Evolutionary conservation across 2,329 filamentous ascomycete genomes (phyloP), one percentile per base, ranked within the genome.

Genomic region (Anthostomella pinea): DNA sequence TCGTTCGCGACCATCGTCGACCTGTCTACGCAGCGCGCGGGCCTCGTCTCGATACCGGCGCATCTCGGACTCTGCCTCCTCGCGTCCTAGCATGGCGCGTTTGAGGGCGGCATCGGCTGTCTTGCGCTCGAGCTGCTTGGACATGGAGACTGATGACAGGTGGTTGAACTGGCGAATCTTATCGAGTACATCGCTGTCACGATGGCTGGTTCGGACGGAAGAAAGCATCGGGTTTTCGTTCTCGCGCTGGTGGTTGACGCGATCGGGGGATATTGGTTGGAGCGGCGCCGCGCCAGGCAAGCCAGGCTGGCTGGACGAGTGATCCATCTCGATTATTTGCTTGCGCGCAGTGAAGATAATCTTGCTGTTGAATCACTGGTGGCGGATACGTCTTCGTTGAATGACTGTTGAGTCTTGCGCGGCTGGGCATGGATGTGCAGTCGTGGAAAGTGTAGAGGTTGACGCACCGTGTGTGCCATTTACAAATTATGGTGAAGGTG

Each of bases 61-160:
- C 65, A 81, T 72, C 52, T 87, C 82, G n/a, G 65, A 67, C 64
- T 87, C 84, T 9, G 83, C 81, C 63, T 85, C 81, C 56, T 89
- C 84, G 27, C 82, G 73, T 10, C 80, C 82, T 30, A 84, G 57
- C 69, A 82, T 77, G 44, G 80, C 80, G 30, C 80, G 74, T 58
- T 80, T 81, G 11, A 84, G 64, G 19, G 80, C 80, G 20, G 79
- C 79, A 49, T 83, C 80, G 50, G 77, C 79, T 30, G 70, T 78
- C 61, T 77, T 82, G 51, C 79, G 73, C 58, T 83, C 79, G 35
- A 81, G 65, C 30, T 79, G 72, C 52, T 78, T 80, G 21, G 74
- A 73, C 59, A 58, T 59, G 37, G 52, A 45, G 14, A 46, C 32
- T 20, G 43, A 47, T 8, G 54, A 33, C 43, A 60, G 15, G 38